Base-by-base conservation (phyloP, 2,329 filamentous ascomycete species). In the Colletotrichum tofieldiae region DNA sequence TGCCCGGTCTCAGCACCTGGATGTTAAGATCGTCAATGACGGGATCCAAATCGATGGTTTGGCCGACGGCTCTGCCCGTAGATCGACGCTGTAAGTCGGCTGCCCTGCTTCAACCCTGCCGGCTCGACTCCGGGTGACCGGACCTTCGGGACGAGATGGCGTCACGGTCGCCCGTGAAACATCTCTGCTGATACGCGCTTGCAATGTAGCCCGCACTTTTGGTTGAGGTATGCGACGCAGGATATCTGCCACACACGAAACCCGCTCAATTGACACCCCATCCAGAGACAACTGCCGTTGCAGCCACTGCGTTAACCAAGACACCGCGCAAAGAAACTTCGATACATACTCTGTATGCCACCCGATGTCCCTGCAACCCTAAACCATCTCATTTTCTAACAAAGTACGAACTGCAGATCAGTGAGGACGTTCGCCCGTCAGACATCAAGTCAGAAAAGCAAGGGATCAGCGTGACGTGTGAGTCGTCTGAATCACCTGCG, bases 231-330 rank as follows among this genome's bases (percentile, higher is more conserved):
- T 26, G 73, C 26, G 45, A 39, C 20, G 20, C 37, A n/a, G 37
- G 1, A 12, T 45, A 2, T 8, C 52, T 49, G 39, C 20, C 9
- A 52, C 26, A 29, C 37, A 29, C 14, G n/a, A n/a, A 45, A 18
- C 18, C 43, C 37, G 43, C 29, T 37, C 35, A 39, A 63, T 60
- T 65, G 14, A 62, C 67, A 47, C 14, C 12, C 11, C 16, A 37
- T 62, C 5, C 43, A 84, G 84, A 29, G 84, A 86, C 66, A 85
- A 84, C 60, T 86, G 84, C 72, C 82, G 82, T n/a, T 86, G 84
- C 73, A 76, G 70, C 2, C 61, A 79, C 58, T 86, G 84, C 62
- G 79, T 85, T 20, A 84, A 86, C 56, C 79, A 81, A 59, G 81
- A 83, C 54, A 86, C 84, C 18, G 78, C 81, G 75, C 84, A 86